These are phyloP conservation scores for Trichoderma asperellum DNA, from an alignment of 2,329 filamentous ascomycete genomes.

Conservation along the genomic window DNA sequence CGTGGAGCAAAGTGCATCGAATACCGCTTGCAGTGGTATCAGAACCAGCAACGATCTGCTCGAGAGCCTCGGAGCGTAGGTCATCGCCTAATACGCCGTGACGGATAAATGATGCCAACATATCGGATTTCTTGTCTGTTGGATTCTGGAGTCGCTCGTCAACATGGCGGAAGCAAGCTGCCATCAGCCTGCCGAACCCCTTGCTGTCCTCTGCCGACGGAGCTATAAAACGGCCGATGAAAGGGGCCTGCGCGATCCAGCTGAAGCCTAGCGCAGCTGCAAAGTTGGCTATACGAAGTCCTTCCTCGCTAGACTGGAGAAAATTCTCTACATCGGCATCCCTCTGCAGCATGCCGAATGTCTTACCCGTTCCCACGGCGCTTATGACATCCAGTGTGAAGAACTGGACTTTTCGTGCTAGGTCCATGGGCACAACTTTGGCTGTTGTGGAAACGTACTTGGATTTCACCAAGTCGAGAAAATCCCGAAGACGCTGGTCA, in stretches of 20 bases:
- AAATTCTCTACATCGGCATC: slow-evolving; percentile 52
- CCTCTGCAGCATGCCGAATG: slow-evolving; percentile 52
- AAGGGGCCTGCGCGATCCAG: slow-evolving; percentile 38
- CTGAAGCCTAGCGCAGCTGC: slow-evolving; percentile 38
- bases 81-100: slow-evolving; percentile 43
- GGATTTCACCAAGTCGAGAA: slow-evolving; percentile 49
- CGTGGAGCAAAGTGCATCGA: slow-evolving; percentile 54
- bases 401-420: slow-evolving; percentile 52
- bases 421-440: slow-evolving; percentile 46
- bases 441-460: slow-evolving; percentile 48
- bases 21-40: slow-evolving; percentile 52
- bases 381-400: slow-evolving; percentile 60
- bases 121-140: slow-evolving; percentile 41
- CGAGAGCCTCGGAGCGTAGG: slow-evolving; percentile 40
- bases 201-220: slow-evolving; percentile 38
- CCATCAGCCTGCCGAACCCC: slow-evolving; percentile 44
- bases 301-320: slow-evolving; percentile 43
- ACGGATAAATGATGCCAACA: slow-evolving; percentile 49
- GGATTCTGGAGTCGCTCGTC: slow-evolving; percentile 25
- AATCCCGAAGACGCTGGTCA: slow-evolving; percentile 50
- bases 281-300: slow-evolving; percentile 36
- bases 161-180: slow-evolving; percentile 38
- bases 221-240: slow-evolving; percentile 37
- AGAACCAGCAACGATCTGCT: slow-evolving; percentile 52
- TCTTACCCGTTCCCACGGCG: slow-evolving; percentile 52